Base-by-base conservation (phyloP, 2,329 filamentous ascomycete genomes). In the Aureobasidium uvarum region DNA sequence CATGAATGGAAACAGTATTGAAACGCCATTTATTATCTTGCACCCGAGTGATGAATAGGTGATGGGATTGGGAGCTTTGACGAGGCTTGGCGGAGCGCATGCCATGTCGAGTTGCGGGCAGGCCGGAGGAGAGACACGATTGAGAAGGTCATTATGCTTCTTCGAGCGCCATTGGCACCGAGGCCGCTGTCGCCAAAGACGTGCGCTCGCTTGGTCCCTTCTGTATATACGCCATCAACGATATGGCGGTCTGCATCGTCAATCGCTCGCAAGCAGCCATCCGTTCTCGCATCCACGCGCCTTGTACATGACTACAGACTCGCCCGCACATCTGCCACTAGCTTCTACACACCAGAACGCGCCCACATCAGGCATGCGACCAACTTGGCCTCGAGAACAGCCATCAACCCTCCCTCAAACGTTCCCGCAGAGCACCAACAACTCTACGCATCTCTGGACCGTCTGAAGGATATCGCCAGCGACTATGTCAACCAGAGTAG, bases 401-500 rank as follows among this genome's bases (percentile, higher is more conserved):
- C 82, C 11, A 80, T 86, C 68, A 84, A 84, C 72, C 80, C 81
- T 16, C 80, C 79, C 8, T 80, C 80, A 38, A 81, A 80, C 31
- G 80, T 87, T 2, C 84, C 85, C 0, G 70, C 78, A n/a, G 74
- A 74, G 25, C 81, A 83, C 68, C 76, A 77, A 64, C 83, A 89
- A 69, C 83, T 91, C 5, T 81, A 88, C 68, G 76, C 81, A 50
- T 80, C 85, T 2, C 79, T 93, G 0, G 74, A 81, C 1, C 81
- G 84, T 25, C 80, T 94, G 2, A 83, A 89, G 70, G 84, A 83
- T 60, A 79, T 84, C 56, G 85, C 86, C 1, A 81, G 85, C 28
- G 83, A 81, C 66, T 83, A 87, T 70, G 81, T 90, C 62, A 89
- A 89, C 71, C 81, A 88, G n/a, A 86, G 89, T 36, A 82, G 88